Evolutionary conservation across 2,329 filamentous ascomycete genomes (phyloP), one percentile per base, ranked within the genome.

Genomic region (Diaporthe destruens): DNA sequence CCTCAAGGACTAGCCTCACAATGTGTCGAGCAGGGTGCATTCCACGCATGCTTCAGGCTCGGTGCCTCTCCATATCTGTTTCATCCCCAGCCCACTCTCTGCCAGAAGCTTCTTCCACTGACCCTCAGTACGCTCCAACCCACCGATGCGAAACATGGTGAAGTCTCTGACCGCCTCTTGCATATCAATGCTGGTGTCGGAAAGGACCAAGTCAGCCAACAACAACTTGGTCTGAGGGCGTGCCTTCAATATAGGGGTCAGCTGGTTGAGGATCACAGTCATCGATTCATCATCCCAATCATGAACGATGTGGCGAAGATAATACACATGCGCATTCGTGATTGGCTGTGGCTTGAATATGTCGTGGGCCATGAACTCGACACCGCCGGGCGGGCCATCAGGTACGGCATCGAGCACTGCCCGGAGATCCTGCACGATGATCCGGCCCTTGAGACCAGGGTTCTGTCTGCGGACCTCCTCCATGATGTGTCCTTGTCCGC

Each of bases 401-500:
- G 32, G 55, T 9, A 36, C 67, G 4, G 55, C 25, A n/a, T 61
- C 67, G 8, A 70, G 54, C 4, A 70, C 67, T 11, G 55, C 18
- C 7, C 49, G 67, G 4, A 70, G 67, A 4, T 70, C 67, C 25
- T 70, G 55, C 8, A 70, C 55, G 44, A 70, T 11, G 23, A 70
- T 44, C 1, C 55, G 44, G n/a, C 67, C 67, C 8, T 53, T 70
- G 34, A 70, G 32, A 6, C 12, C 32, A 3, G 55, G 67, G 18
- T 61, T 53, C 2, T 54, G 44, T n/a, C 29, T 32, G 32, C 55
- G 67, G 6, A 70, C 8, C 2, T 53, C 55, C 3, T 18, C 29
- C 67, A 70, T 70, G 16, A 70, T 70, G 6, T 70, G 67, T 39
- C 67, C 67, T 29, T 61, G 67, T 25, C 67, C 67, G 18, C 67